Conservation (phyloP, 2,329 filamentous ascomycete genomes). For the Zymoseptoria tritici region DNA sequence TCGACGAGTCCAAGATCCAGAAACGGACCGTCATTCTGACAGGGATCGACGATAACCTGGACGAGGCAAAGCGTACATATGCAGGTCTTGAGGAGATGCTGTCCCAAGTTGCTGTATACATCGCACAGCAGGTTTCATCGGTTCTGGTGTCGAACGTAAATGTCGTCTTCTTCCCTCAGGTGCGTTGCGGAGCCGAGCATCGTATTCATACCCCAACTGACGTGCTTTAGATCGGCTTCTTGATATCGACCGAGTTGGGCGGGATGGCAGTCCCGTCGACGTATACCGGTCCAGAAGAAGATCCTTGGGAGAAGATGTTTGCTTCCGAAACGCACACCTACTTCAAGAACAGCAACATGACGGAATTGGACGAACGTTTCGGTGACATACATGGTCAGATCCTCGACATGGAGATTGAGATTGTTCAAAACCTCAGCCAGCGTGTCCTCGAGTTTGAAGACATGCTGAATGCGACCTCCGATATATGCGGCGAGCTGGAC, state of each 20-base stretch:
- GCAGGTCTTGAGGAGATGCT: slow-evolving; percentile 70
- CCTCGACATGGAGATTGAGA: slow-evolving; percentile 81
- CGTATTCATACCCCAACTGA: neutral
- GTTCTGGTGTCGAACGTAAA: slow-evolving; percentile 51
- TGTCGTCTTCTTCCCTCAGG: slow-evolving; percentile 81
- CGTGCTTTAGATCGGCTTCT: slow-evolving; percentile 59
- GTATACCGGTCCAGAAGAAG: slow-evolving; percentile 54
- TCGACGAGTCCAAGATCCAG: slow-evolving; percentile 64
- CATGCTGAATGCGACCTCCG: slow-evolving; percentile 61
- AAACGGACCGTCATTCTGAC: slow-evolving; percentile 64
- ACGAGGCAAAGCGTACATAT: slow-evolving; percentile 69
- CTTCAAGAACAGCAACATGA: slow-evolving; percentile 81
- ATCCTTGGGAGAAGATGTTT: slow-evolving; percentile 73
- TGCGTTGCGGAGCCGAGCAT: neutral
- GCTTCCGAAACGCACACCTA: slow-evolving; percentile 61
- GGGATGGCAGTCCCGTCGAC: slow-evolving; percentile 47
- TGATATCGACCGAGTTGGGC: slow-evolving; percentile 65
- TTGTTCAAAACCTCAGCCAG: slow-evolving; percentile 69
- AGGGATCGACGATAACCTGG: slow-evolving; percentile 66
- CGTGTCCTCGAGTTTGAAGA: slow-evolving; percentile 62
- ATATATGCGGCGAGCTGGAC: slow-evolving; percentile 80
- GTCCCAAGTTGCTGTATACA: slow-evolving; percentile 56
- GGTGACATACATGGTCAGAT: slow-evolving; percentile 83
- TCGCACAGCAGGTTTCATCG: slow-evolving; percentile 57
- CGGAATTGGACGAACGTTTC: slow-evolving; percentile 68